Conservation (phyloP, 2,329 filamentous ascomycete genomes). For the Aspergillus ustus region DNA sequence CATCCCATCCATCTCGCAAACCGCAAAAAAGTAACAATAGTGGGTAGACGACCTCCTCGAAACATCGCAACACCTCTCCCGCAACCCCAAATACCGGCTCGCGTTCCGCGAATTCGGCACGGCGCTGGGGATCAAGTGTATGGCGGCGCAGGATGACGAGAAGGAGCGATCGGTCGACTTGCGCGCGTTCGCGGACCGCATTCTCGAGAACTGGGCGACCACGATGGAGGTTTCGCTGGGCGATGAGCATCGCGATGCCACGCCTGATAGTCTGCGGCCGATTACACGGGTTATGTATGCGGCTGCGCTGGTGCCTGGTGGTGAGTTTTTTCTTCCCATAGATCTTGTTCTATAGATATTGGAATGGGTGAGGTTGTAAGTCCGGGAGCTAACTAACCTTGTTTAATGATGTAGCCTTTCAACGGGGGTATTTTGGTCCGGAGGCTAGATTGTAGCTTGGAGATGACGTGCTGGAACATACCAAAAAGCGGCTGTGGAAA, state of each 20-base stretch:
- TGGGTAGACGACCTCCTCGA: constrained; percentile 42
- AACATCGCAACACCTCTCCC: constrained; percentile 40
- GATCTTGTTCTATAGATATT: no score
- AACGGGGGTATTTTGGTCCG: constrained; percentile 38
- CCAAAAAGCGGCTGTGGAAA: background rate
- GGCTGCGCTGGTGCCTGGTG: constrained; percentile 59
- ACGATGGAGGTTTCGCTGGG: constrained; percentile 43
- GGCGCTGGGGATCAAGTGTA: constrained; percentile 53
- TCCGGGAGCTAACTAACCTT: background rate
- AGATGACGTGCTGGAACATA: background rate
- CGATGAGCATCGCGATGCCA: constrained; percentile 24
- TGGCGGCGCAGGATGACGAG: constrained; percentile 39
- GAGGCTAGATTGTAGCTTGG: constrained; percentile 30
- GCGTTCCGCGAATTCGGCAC: constrained; percentile 63
- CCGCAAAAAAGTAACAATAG: background rate
- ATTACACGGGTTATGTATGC: constrained; percentile 65
- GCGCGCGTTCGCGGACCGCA: constrained; percentile 38
- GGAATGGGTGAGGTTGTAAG: no score
- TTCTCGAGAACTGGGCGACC: constrained; percentile 45
- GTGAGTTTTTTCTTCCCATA: no score
- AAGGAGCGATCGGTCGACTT: constrained; percentile 39
- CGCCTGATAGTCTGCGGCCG: constrained; percentile 53
- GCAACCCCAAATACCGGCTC: constrained; percentile 43
- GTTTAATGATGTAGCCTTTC: constrained; percentile 36
- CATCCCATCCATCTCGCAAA: background rate